Conservation (phyloP, 345 rosid genomes). For the Laguncularia racemosa region DNA sequence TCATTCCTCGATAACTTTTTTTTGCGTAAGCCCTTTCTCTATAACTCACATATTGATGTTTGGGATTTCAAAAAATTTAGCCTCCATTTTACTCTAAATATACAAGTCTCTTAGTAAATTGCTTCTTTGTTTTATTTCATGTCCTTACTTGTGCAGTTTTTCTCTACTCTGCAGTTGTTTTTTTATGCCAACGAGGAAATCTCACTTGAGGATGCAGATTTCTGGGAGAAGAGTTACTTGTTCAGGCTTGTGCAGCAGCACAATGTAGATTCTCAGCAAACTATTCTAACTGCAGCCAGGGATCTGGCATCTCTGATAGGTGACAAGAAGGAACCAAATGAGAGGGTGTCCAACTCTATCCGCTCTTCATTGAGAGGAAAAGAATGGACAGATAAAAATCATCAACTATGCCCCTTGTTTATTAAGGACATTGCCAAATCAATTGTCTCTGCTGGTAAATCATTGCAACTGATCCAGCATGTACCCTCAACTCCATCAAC, state of each 20-base stretch:
- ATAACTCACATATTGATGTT: too few relatives aligned
- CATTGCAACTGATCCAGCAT: constrained; percentile 79
- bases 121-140: not conserved
- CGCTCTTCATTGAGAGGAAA: constrained; percentile 42
- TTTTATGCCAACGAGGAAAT: constrained; percentile 60
- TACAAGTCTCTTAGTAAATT: too few relatives aligned
- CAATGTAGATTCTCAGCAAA: constrained; percentile 28
- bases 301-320: constrained; percentile 12
- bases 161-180: constrained; percentile 47
- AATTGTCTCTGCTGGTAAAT: constrained; percentile 94
- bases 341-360: constrained; percentile 33
- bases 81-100: too few relatives aligned
- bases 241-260: constrained; percentile 31
- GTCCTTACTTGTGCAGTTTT: not conserved
- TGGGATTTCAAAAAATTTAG: too few relatives aligned
- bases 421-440: constrained; percentile 67
- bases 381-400: constrained; percentile 35
- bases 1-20: too few relatives aligned
- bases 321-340: constrained; percentile 37
- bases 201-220: constrained; percentile 68
- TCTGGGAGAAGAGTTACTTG: constrained; percentile 92
- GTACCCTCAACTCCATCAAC: constrained; percentile 35
- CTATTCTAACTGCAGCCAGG: constrained; percentile 17
- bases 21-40: too few relatives aligned
- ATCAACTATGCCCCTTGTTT: constrained; percentile 62